Percentiles rank a stretch among this genome's conserved stretches.
phyloP scores from a whole-genome alignment of 2,329 filamentous ascomycete genomes.

The Cladosporium phlei region DNA sequence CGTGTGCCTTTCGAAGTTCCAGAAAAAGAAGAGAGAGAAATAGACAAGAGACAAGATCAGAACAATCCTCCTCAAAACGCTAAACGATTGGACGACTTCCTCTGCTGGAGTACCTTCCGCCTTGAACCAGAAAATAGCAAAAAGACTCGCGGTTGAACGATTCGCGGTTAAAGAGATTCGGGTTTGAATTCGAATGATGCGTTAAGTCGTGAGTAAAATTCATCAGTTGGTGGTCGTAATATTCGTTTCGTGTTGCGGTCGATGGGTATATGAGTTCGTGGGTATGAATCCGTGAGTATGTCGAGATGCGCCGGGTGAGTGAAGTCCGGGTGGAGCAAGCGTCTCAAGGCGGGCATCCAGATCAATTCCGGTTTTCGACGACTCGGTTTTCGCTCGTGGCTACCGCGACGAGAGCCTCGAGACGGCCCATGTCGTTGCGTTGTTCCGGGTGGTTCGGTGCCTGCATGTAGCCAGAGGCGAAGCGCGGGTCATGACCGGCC shows the following conservation, averaged over 20 bases:
- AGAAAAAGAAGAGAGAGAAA: neutral
- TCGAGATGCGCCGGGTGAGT: too few species aligned
- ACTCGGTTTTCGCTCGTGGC: slow-evolving; percentile 53
- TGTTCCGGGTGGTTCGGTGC: slow-evolving; percentile 31
- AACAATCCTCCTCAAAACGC: too few species aligned
- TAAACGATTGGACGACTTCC: too few species aligned
- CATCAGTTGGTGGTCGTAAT: neutral
- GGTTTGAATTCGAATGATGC: neutral
- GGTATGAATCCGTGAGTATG: too few species aligned
- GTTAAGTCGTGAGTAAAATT: slow-evolving; percentile 4
- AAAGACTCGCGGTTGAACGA: too few species aligned
- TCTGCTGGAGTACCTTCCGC: neutral
- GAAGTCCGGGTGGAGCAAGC: too few species aligned
- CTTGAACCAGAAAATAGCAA: neutral
- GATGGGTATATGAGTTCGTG: neutral
- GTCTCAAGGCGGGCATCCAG: neutral
- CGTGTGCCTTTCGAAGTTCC: slow-evolving; percentile 4
- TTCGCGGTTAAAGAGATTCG: neutral
- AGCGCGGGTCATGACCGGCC: slow-evolving; percentile 29
- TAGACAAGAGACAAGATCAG: too few species aligned
- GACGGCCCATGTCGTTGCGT: slow-evolving; percentile 49
- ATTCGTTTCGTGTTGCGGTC: neutral
- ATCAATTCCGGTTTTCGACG: slow-evolving; percentile 19
- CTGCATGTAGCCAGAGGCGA: slow-evolving; percentile 25
- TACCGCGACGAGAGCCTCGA: slow-evolving; percentile 62